Base-by-base conservation (phyloP, 331 rosid genomes). In the Cydonia oblonga region DNA sequence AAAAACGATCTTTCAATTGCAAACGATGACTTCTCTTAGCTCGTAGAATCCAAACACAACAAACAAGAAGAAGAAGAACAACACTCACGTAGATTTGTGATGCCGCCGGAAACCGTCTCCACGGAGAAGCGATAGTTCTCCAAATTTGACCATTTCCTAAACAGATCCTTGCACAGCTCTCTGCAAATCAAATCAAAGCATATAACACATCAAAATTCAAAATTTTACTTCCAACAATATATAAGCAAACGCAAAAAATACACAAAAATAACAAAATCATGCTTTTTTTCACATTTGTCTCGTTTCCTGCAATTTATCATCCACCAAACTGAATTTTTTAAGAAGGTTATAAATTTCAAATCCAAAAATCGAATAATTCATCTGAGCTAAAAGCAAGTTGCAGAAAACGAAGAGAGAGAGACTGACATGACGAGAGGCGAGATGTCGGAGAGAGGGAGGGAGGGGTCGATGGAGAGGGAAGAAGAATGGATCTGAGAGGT, bases 71-170 rank as follows among this genome's bases (percentile, higher is more conserved):
- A 28, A 33, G 0, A 40, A 40, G 46, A 75, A 33, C 74, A 74
- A 38, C 25, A 81, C 98, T 86, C 76, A 93, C 98, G 77, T 59
- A 84, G 80, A 88, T 95, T 95, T 20, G 98, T 95, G 71, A 91
- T 95, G 75, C 97, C 98, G 28, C 96, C 98, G 3, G 97, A 88
- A 65, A 95, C 88, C 10, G 80, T 88, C 80, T 87, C 88, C 62
- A 91, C 80, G 20, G 69, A 26, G 86, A 91, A 95, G 78, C 84
- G 46, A 53, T 93, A 95, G 58, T 77, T 84, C 26, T 80, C 90
- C 75, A 95, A 80, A 51, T 83, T 80, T 32, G 96, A 88, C 98
- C 98, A 95, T 11, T 70, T 66, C 81, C 84, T 75, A 78, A 95
- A 89, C 85, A 91, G 81, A 59, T 91, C 96, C 89, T 91, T 89